phyloP scores from a whole-genome alignment of 805 yeast species.

The Tetrapisispora arboricola region DNA sequence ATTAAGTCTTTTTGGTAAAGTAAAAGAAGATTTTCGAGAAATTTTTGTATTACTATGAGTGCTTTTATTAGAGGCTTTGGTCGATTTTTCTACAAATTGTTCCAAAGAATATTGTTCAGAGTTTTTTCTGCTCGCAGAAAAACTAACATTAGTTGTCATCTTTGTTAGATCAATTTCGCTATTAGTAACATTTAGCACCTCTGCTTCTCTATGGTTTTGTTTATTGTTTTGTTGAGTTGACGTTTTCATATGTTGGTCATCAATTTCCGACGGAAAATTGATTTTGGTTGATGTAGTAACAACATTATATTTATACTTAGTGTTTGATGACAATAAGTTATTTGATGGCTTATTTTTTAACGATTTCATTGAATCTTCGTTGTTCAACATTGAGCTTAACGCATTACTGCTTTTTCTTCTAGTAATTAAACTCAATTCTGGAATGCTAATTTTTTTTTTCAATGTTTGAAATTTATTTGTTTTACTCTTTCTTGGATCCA shows the following conservation, averaged over 20 bases:
- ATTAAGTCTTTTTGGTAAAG: neutral
- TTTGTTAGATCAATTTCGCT: neutral
- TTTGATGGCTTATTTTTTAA: neutral
- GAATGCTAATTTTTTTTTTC: slow-evolving; percentile 3
- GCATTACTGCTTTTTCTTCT: neutral
- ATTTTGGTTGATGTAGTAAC: neutral
- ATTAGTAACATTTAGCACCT: neutral
- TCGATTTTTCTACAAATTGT: neutral
- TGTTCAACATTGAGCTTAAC: neutral
- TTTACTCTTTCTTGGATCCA: slow-evolving; percentile 1
- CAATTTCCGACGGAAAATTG: neutral
- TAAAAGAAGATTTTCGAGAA: slow-evolving; percentile 1
- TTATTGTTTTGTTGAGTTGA: neutral
- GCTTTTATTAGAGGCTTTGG: neutral
- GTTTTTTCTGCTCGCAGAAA: neutral
- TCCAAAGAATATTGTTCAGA: neutral
- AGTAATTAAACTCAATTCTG: slow-evolving; percentile 1
- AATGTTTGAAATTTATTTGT: neutral
- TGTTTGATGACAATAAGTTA: neutral
- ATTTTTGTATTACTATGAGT: neutral
- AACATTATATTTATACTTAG: slow-evolving; percentile 1
- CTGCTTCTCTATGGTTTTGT: neutral
- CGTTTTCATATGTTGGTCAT: neutral
- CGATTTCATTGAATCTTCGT: neutral
- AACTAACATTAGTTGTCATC: neutral